Evolutionary conservation across 305 asterid genomes (phyloP), one percentile per base, ranked within the genome.

Genomic region (Rubia balearica): DNA sequence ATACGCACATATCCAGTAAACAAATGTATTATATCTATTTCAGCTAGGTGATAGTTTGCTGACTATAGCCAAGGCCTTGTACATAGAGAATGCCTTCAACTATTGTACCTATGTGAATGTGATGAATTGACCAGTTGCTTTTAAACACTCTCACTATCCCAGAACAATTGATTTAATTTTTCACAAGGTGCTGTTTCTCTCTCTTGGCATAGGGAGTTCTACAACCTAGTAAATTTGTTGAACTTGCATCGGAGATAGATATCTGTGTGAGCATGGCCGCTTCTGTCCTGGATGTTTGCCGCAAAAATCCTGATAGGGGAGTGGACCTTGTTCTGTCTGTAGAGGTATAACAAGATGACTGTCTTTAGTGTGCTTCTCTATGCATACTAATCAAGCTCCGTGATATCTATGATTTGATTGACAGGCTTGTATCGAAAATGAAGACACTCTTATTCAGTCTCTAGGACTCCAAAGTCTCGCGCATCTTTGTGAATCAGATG

Each of bases 401-500:
- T 79, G 71, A 79, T 80, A 38, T 72, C 77, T 78, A 76, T 70
- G 41, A 77, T 77, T 67, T 71, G 22, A 76, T 71, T 73, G 64
- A 76, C 86, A 95, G 99, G 93, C 94, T 55, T 91, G 99, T 81
- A 84, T 95, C 74, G 96, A 91, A 83, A 79, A 85, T 73, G 79
- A 78, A 76, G 94, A 91, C 76, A 88, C 90, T 79, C 78, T 85
- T 73, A 81, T 95, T 81, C 92, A 90, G 89, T 89, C 90, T 77
- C 84, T 95, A 51, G 98, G 98, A 79, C 83, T 91, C 74, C 96
- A 85, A 76, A 87, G 99, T 81, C 92, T 95, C 77, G 90, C 92
- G 71, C 93, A 88, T 86, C 96, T 95, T 62, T 95, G 99, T 84
- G 97, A 88, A 85, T 98, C 99, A 60, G 99, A 95, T 81, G 97